Evolutionary conservation across 306 rosid genomes (phyloP).

Genomic region (Prunus campanulata): DNA sequence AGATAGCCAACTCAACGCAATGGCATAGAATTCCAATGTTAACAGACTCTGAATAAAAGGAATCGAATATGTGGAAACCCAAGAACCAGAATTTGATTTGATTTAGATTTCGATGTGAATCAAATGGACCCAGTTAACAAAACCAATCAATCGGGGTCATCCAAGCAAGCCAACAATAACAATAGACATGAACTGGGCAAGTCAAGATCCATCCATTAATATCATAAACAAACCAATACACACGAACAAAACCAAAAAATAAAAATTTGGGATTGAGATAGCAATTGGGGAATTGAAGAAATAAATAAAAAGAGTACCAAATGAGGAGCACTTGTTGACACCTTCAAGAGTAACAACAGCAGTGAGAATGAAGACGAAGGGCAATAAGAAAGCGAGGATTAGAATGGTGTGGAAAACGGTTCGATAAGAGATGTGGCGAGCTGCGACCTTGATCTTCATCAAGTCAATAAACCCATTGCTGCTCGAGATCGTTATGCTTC

Average conservation of each 20-base stretch:
- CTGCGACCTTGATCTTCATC: constrained; percentile 99
- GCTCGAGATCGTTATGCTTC: constrained; percentile 99
- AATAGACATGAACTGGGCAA: constrained; percentile 13
- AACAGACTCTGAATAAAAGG: not conserved
- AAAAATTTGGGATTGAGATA: constrained; percentile 10
- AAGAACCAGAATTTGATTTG: not conserved
- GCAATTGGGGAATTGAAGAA: not conserved
- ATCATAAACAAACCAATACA: not conserved
- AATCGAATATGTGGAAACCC: not conserved
- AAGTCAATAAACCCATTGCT: constrained; percentile 98
- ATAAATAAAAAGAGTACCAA: constrained; percentile 54
- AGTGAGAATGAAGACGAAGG: constrained; percentile 96
- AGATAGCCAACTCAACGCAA: not conserved
- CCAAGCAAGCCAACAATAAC: constrained; percentile 9
- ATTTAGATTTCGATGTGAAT: not conserved
- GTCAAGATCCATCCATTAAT: constrained; percentile 43
- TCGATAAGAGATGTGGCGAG: constrained; percentile 99
- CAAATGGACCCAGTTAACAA: not conserved
- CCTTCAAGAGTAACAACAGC: constrained; percentile 99
- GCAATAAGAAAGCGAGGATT: constrained; percentile 89
- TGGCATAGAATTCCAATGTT: not conserved
- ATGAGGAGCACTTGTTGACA: constrained; percentile 99
- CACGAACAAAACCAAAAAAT: not conserved
- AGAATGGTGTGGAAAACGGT: constrained; percentile 98
- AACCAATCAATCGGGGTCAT: constrained; percentile 5